Conservation (phyloP, 345 rosid genomes). For the Rhodomyrtus tomentosa region DNA sequence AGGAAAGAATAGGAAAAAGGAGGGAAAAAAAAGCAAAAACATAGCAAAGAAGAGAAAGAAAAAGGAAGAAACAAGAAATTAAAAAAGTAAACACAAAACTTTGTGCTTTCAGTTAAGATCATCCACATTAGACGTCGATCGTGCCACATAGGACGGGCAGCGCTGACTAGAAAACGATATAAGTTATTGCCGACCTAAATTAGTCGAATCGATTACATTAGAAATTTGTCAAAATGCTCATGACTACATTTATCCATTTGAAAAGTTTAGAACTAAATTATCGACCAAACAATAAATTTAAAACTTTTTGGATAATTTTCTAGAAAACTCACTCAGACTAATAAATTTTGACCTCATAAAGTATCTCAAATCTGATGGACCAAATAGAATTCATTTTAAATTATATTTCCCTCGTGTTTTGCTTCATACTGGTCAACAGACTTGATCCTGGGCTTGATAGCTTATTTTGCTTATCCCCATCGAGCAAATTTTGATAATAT, state of each 20-base stretch:
- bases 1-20: too few species aligned
- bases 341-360: not conserved
- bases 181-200: not conserved
- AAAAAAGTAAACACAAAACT: too few species aligned
- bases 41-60: too few species aligned
- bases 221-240: not conserved
- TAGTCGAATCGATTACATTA: not conserved
- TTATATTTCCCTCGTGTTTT: not conserved
- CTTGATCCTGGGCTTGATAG: not conserved
- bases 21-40: too few species aligned
- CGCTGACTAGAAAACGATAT: not conserved
- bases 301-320: not conserved
- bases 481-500: not conserved
- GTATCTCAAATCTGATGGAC: not conserved
- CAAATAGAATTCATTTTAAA: not conserved
- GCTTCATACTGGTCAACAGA: not conserved
- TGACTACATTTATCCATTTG: not conserved
- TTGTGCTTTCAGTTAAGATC: not conserved
- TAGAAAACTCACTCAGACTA: rapidly evolving
- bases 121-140: rapidly evolving
- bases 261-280: not conserved
- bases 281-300: rapidly evolving
- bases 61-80: too few species aligned
- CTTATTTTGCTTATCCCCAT: not conserved
- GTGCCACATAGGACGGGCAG: not conserved